These are phyloP conservation scores for Flaveria sonorensis DNA, from an alignment of 129 eudicot genomes.

Conservation along the genomic window DNA sequence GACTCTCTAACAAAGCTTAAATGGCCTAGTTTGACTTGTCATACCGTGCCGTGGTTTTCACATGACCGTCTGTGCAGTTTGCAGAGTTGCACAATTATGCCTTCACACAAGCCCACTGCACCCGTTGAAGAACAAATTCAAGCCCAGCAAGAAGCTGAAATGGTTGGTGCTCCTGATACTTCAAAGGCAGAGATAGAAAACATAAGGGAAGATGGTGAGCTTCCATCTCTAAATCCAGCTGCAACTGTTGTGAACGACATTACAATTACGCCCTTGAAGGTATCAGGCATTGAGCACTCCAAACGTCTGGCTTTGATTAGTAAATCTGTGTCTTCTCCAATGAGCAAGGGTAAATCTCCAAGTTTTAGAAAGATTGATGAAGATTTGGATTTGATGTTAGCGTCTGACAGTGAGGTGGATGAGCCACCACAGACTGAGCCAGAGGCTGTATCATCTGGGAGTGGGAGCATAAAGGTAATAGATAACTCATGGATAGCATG, in stretches of 20 bases:
- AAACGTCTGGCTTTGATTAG: constrained; percentile 62
- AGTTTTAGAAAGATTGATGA: constrained; percentile 71
- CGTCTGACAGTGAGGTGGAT: constrained; percentile 76
- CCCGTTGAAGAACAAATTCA: constrained; percentile 52
- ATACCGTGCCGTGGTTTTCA: constrained; percentile 83
- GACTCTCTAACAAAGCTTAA: constrained; percentile 69
- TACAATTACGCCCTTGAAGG: constrained; percentile 51
- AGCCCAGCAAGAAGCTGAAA: constrained; percentile 37
- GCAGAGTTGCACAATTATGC: constrained; percentile 54
- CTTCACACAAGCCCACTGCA: constrained; percentile 36
- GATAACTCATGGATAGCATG: constrained; percentile 62
- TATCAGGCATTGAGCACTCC: constrained; percentile 55
- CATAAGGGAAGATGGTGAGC: constrained; percentile 90
- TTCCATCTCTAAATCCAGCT: constrained; percentile 61
- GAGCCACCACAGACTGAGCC: constrained; percentile 53
- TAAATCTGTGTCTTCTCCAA: constrained; percentile 61
- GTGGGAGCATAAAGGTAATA: constrained; percentile 26
- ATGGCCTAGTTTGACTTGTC: constrained; percentile 78
- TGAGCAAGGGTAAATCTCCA: constrained; percentile 61
- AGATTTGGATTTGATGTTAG: constrained; percentile 67
- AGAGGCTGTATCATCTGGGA: constrained; percentile 26
- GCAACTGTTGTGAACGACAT: constrained; percentile 34
- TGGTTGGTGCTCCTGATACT: constrained; percentile 41
- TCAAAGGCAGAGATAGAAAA: constrained; percentile 59
- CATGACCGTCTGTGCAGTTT: constrained; percentile 68